Evolutionary conservation across 306 rosid species (phyloP).

Genomic region (Sechiopsis laciniata): DNA sequence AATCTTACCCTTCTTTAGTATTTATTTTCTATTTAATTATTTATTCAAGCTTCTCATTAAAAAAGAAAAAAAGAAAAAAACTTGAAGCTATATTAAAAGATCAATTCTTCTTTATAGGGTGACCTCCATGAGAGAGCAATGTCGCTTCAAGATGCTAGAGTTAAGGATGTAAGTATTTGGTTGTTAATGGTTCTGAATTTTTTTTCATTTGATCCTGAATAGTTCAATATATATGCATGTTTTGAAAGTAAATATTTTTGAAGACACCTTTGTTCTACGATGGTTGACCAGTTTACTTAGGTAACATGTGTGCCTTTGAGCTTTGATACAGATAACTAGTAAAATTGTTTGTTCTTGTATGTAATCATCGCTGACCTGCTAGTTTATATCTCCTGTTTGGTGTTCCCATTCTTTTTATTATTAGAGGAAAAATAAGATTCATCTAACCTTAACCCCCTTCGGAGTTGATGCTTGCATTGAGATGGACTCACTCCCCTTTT

Average conservation of each 20-base stretch:
- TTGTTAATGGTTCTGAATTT: background rate
- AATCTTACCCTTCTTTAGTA: constrained; percentile 28
- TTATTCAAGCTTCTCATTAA: constrained; percentile 13
- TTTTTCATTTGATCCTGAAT: background rate
- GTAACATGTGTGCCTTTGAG: background rate
- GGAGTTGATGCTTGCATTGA: background rate
- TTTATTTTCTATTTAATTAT: constrained; percentile 18
- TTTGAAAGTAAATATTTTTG: background rate
- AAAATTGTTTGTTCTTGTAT: constrained; percentile 1
- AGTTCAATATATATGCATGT: background rate
- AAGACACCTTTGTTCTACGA: background rate
- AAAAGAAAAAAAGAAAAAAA: background rate
- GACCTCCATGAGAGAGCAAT: constrained; percentile 85
- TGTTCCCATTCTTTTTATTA: background rate
- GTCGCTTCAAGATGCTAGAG: constrained; percentile 78
- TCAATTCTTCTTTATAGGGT: constrained; percentile 54
- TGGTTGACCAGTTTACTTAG: background rate
- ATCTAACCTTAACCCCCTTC: background rate
- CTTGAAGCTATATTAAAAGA: constrained; percentile 29
- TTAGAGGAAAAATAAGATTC: background rate
- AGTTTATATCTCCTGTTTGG: constrained; percentile 6
- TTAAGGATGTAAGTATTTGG: constrained; percentile 75
- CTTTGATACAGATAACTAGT: background rate
- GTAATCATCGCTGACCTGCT: background rate
- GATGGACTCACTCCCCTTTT: background rate